Conservation (phyloP, 345 rosid genomes). For the Syzygium aqueum region DNA sequence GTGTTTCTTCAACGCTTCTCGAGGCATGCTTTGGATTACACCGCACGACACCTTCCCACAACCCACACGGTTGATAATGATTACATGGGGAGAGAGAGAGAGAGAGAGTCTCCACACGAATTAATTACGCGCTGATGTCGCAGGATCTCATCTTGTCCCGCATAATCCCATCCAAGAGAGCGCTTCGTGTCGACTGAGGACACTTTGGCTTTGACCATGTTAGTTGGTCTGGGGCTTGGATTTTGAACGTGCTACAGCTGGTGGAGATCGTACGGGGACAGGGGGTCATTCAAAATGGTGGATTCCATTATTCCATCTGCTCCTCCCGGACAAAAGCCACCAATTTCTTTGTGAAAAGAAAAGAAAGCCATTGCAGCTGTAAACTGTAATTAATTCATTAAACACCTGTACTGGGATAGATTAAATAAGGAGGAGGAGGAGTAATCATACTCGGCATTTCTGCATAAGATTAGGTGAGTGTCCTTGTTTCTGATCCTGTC, state of each 20-base stretch:
- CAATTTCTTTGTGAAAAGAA: conserved; percentile 1
- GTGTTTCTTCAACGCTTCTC: neutral
- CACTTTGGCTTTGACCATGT: neutral
- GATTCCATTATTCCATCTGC: conserved; percentile 54
- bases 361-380: neutral
- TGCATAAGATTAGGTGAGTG: neutral
- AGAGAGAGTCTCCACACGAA: neutral
- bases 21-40: neutral
- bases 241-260: conserved; percentile 28
- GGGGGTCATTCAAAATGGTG: conserved; percentile 28
- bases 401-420: neutral
- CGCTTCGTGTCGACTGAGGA: neutral
- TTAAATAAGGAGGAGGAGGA: neutral
- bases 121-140: conserved; percentile 10
- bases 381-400: neutral
- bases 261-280: conserved; percentile 31
- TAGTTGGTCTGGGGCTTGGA: neutral
- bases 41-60: neutral
- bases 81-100: neutral
- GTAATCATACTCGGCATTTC: neutral
- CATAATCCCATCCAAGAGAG: neutral
- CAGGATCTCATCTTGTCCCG: conserved; percentile 21
- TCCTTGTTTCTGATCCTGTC: neutral
- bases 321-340: conserved; percentile 8
- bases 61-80: neutral